Base-by-base conservation (phyloP, 148 eudicot genomes). In the Polygonum maritimum region DNA sequence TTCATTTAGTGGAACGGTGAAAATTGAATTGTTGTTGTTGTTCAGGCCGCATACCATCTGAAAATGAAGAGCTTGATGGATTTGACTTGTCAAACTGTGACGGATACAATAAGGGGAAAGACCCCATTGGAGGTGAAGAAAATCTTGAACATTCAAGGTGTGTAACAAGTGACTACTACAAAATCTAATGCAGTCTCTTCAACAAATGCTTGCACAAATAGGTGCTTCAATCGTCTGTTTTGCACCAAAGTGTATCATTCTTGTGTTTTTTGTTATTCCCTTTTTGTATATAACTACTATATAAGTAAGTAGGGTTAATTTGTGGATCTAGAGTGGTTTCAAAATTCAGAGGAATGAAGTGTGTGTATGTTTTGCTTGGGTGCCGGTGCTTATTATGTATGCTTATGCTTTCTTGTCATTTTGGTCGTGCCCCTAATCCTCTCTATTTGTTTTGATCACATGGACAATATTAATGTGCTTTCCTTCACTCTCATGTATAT, bases 41-140 rank as follows among this genome's bases (percentile, higher is more conserved):
- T 0, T 19, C 31, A 80, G 82, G 82, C 79, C 22, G 79, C 82
- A 8, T 78, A 73, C 58, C 73, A 62, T 73, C 15, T 80, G 51
- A 76, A 80, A 49, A 80, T 76, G 65, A 73, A 73, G 58, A 51
- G 79, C 76, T 76, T 80, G 74, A 45, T 70, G n/a, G 79, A 80
- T 57, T 71, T 80, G 73, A 80, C 79, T 33, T 33, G 76, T 73
- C 62, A 76, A 21, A 73, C 79, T 3, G 73, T 76, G 65, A 65
- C 79, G 65, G 73, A 76, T 33, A 76, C 62, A 5, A 48, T 80
- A 58, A 76, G 76, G 67, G 82, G 82, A 3, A 80, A 80, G 73
- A 72, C 73, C 19, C 76, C 58, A n/a, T 62, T 73, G 47, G 79
- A 80, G 79, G 74, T 77, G 65, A 76, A 51, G 69, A 75, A 76